Base-by-base conservation (phyloP, 208 protist species). In the Wallacemonas sp. region DNA sequence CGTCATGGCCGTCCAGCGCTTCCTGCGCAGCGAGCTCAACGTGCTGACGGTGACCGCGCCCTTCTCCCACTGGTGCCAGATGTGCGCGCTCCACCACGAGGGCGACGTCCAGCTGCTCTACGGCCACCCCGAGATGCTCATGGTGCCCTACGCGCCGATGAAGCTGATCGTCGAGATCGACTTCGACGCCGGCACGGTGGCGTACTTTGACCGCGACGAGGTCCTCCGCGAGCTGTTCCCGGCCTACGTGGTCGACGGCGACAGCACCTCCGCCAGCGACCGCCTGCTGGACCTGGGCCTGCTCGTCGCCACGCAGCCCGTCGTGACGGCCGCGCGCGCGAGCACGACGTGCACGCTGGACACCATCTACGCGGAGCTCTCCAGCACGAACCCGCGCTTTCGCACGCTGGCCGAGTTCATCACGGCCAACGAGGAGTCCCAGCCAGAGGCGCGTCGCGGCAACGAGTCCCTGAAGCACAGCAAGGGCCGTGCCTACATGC, bases 31-130 rank as follows among this genome's bases (percentile, higher is more conserved):
- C 5, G 78, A 93, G 65, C 67, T 91, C 57, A 71, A 74, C 61
- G 84, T 93, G 18, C 50, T 86, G 57, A 74, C 79, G 33, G 72
- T 93, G 64, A 93, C 86, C 22, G 84, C 90, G 22, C 90, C 90
- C 26, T 93, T 92, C 66, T 69, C 92, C 3, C 89, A 92, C 54
- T 95, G 90, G 90, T 87, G 84, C 61, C 90, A 95, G 74, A 92
- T 95, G 90, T 81, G 75, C 29, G 78, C 86, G 11, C 76, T 92
- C 36, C 80, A 91, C 67, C 82, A 92, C 52, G 89, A 95, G 65
- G 83, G 81, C 25, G 70, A 89, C 28, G 84, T 80, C 1, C 64
- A 91, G 65, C 61, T 92, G 38, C 76, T 95, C 59, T 80, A 91
- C 65, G 89, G 84, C 11, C 76, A 85, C 18, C 78, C 89, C 0